Base-by-base conservation (phyloP, 2,329 filamentous ascomycete species). In the Emmonsia crescens region DNA sequence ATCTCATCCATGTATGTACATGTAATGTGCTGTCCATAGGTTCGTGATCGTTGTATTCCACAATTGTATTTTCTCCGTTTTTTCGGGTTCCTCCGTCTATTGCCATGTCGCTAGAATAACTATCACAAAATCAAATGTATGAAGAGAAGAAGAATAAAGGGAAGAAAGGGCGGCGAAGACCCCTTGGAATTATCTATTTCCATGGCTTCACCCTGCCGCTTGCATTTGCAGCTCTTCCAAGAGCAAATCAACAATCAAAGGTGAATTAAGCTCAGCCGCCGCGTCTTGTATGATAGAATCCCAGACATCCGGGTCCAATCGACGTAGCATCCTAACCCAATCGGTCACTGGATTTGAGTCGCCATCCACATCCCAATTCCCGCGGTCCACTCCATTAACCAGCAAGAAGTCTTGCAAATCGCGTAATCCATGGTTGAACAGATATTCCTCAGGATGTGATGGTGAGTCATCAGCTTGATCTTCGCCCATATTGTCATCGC, bases 371-470 rank as follows among this genome's bases (percentile, higher is more conserved):
- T 70, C 70, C 75, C 75, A 77, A 52, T 77, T 77, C 2, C 75
- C 75, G 5, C 73, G 71, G 60, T 77, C 75, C 36, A 77, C 70
- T 5, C 75, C 75, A 54, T 77, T 70, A 51, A 74, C 69, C 27
- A 67, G 65, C 19, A 77, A 63, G 58, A 75, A 77, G 14, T 67
- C 70, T 24, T 70, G 68, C n/a, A 77, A 64, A 8, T 67, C 66
- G 21, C 71, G 68, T 54, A 76, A 61, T 1, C 74, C 75, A 49
- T 72, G 33, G 27, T 56, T 33, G 27, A 58, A 61, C 1, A 65
- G 60, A 46, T 60, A 66, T n/a, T 62, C 33, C 54, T 73, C 71
- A n/a, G 72, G 71, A 14, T 70, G 33, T 5, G 31, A 57, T 49
- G 10, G 29, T 31, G 29, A 31, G 27, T 52, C 24, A 31, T 29